Evolutionary conservation across 164 flowering plant species (phyloP), one percentile per base, ranked within the genome.

Genomic region (Chimonanthus praecox): DNA sequence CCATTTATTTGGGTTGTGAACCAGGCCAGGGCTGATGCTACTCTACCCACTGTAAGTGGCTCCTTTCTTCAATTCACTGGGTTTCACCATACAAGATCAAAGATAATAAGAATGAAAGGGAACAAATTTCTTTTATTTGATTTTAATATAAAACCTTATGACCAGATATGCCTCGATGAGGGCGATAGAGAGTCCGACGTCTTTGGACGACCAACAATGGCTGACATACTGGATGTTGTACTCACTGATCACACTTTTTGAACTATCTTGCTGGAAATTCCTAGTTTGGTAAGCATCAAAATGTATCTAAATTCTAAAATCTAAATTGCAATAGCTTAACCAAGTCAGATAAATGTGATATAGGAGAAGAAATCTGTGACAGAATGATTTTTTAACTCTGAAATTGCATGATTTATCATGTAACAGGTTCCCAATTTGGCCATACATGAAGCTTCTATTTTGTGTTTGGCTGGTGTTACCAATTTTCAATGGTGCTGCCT

Each of bases 201-300:
- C 88, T 0, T 71, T 88, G 7, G 97, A 92, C 48, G 97, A 94
- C 78, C 97, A 91, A 69, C 99, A 95, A 67, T 94, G 99, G 99
- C 87, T 94, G 44, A 92, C 96, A 7, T 92, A 94, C 48, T 94
- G 99, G 99, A 83, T 92, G 74, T 67, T 92, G 2, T 88, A 94
- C 83, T 94, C 99, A 2, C 80, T 94, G 71, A 87, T 85, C 68
- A 87, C 94, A 20, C 82, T 94, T 11, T 92, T 92, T 67, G 99
- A 94, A 88, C 92, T 92, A 50, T 89, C 92, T 4, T 89, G 73
- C 45, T 90, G 87, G 84, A 86, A 76, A 79, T 60, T 91, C 81
- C 89, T 92, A 4, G 85, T 76, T 51, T 90, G 98, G 98, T 92
- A 88, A 9, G 60, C n/a, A 63, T 18, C 66, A 21, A 63, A 5